A percentile compares a stretch with the other conserved stretches of the same genome.
Evolutionary conservation across 345 rosid species (phyloP).

Genomic region (Brassica rapa): DNA sequence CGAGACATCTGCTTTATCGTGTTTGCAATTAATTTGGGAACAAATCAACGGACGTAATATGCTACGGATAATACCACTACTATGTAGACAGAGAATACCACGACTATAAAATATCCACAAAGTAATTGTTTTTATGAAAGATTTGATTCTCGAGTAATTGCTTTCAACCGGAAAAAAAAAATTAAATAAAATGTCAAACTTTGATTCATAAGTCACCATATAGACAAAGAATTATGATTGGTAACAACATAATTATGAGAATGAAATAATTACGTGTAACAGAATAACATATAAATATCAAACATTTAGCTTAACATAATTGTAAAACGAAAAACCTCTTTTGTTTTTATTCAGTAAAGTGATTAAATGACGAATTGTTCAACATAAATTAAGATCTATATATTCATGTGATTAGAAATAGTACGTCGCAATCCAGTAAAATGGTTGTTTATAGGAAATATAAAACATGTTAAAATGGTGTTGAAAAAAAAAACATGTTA

Average conservation of each 20-base stretch:
- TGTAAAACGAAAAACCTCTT: not conserved
- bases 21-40: slow-evolving; percentile 36
- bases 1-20: slow-evolving; percentile 31
- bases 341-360: not conserved
- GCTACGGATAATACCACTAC: slow-evolving; percentile 23
- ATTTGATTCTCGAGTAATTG: slow-evolving; percentile 22
- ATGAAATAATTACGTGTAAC: not conserved
- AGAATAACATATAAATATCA: not conserved
- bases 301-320: not conserved
- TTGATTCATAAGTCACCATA: not conserved
- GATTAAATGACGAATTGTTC: not conserved
- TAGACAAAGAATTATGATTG: not conserved
- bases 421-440: not conserved
- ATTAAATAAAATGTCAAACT: not conserved
- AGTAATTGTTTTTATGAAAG: not conserved
- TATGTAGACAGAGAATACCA: slow-evolving; percentile 11
- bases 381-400: not conserved
- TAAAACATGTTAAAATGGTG: not conserved
- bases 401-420: not conserved
- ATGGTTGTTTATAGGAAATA: not conserved
- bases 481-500: not conserved
- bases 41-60: slow-evolving; percentile 26
- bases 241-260: not conserved
- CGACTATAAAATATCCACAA: not conserved
- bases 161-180: not conserved